phyloP scores from a whole-genome alignment of 2,329 filamentous ascomycete genomes.

The Arthrobotrys pseudoclavata region DNA sequence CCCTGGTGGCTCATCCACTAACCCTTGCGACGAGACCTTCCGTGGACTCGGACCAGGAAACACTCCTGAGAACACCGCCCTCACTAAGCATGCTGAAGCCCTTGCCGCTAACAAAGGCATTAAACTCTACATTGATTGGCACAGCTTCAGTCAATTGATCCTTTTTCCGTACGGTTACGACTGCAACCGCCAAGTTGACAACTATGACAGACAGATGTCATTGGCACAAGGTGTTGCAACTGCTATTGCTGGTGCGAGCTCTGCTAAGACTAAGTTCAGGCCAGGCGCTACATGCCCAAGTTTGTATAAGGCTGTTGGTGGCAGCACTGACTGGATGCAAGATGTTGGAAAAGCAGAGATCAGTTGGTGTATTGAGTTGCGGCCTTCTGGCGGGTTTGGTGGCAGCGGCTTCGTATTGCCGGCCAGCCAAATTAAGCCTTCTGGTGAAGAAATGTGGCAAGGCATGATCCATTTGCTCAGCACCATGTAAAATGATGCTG shows the following conservation, averaged over 20 bases:
- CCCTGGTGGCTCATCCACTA: slow-evolving; percentile 64
- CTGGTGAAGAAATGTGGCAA: slow-evolving; percentile 69
- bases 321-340: slow-evolving; percentile 68
- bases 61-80: slow-evolving; percentile 70
- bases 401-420: slow-evolving; percentile 70
- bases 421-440: slow-evolving; percentile 69
- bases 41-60: slow-evolving; percentile 67
- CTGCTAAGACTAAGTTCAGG: slow-evolving; percentile 68
- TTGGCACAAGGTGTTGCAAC: slow-evolving; percentile 37
- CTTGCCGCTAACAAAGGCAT: slow-evolving; percentile 66
- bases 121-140: slow-evolving; percentile 73
- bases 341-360: slow-evolving; percentile 65
- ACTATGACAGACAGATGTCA: slow-evolving; percentile 40
- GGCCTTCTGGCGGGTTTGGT: slow-evolving; percentile 68
- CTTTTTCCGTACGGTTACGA: slow-evolving; percentile 53
- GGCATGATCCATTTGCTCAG: slow-evolving; percentile 63
- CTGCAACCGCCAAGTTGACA: slow-evolving; percentile 42
- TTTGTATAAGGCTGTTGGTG: slow-evolving; percentile 74
- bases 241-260: slow-evolving; percentile 13
- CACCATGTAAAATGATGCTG: slow-evolving; percentile 31
- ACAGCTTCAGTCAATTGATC: slow-evolving; percentile 73
- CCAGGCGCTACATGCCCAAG: slow-evolving; percentile 72
- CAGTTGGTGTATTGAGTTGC: slow-evolving; percentile 67
- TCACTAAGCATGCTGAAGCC: slow-evolving; percentile 69
- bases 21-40: slow-evolving; percentile 65